phyloP scores from a whole-genome alignment of 2,329 filamentous ascomycete species.

The Trichophyton benhamiae region DNA sequence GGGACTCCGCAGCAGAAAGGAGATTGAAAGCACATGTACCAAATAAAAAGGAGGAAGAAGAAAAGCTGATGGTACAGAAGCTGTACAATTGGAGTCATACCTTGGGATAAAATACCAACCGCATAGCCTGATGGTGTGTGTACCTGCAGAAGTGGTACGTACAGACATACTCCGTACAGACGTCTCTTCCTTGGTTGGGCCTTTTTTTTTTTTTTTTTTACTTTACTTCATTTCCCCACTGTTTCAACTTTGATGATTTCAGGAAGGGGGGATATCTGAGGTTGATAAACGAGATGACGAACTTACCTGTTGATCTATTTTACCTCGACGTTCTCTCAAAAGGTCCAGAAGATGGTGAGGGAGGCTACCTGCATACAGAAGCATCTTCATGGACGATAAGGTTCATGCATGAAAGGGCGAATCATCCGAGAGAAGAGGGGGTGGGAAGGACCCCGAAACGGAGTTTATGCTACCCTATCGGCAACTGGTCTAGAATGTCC shows the following conservation, averaged over 20 bases:
- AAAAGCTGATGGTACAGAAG: neutral
- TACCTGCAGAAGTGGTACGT: neutral
- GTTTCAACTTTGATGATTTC: slow-evolving; percentile 1
- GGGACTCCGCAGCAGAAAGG: neutral
- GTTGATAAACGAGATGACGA: neutral
- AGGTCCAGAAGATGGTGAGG: neutral
- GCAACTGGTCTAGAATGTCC: slow-evolving; percentile 1
- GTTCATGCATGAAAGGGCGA: slow-evolving; percentile 3
- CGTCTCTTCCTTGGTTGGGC: neutral
- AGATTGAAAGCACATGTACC: neutral
- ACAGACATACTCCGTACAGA: too few species aligned
- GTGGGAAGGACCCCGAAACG: neutral
- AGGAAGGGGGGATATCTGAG: neutral
- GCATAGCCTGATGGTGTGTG: neutral
- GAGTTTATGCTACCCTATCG: neutral
- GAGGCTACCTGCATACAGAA: neutral
- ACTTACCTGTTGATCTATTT: neutral
- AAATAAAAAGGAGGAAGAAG: too few species aligned
- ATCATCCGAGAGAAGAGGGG: neutral
- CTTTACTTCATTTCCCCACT: neutral
- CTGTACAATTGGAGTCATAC: neutral
- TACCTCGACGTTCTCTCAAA: neutral
- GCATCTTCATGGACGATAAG: neutral
- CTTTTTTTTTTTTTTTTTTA: neutral
- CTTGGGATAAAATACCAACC: neutral